Conservation (phyloP, 2,329 filamentous ascomycete genomes). For the Thelonectria discophora region DNA sequence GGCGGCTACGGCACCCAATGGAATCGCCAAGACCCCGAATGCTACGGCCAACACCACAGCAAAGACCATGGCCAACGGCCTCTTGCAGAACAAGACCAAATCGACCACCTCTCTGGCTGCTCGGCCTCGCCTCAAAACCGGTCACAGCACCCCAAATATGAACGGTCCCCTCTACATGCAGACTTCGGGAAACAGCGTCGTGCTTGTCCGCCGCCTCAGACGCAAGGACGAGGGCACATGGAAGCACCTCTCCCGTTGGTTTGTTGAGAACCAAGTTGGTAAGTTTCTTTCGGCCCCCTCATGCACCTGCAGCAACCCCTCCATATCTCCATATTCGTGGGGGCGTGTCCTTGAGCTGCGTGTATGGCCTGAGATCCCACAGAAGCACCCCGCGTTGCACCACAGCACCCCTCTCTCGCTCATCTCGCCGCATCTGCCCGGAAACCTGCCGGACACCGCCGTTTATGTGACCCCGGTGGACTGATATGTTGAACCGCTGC, state of each 20-base stretch:
- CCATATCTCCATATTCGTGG: conserved; percentile 20
- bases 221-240: conserved; percentile 69
- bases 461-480: conserved; percentile 21
- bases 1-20: conserved; percentile 13
- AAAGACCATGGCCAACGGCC: too few relatives aligned
- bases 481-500: conserved; percentile 27
- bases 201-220: conserved; percentile 66
- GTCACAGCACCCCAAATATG: conserved; percentile 54
- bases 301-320: conserved; percentile 4
- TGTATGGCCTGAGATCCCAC: conserved; percentile 25
- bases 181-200: conserved; percentile 59
- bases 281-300: conserved; percentile 48
- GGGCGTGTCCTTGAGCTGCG: neutral
- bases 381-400: conserved; percentile 40
- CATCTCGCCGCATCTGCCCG: conserved; percentile 24
- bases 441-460: conserved; percentile 26
- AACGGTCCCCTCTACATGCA: conserved; percentile 68
- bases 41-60: too few relatives aligned
- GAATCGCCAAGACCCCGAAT: too few relatives aligned
- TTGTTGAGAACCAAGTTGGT: conserved; percentile 85
- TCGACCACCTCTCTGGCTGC: conserved; percentile 32
- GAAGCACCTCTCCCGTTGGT: conserved; percentile 71
- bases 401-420: conserved; percentile 28
- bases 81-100: conserved; percentile 27
- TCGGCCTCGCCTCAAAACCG: conserved; percentile 44